phyloP scores from a whole-genome alignment of 2,329 filamentous ascomycete species.

The Cercospora brassicicola region DNA sequence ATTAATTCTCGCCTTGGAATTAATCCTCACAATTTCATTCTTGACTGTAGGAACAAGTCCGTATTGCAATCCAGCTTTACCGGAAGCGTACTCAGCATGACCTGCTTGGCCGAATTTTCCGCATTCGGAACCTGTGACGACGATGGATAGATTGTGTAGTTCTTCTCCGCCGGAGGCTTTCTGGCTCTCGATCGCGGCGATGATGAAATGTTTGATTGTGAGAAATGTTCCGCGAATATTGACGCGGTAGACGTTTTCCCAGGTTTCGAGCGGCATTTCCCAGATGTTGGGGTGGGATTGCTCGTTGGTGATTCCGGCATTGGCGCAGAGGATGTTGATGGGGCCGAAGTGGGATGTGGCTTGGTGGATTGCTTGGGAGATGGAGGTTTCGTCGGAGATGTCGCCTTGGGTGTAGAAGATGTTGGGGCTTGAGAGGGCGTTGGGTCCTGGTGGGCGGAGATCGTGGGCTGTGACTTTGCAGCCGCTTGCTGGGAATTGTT shows the following conservation, averaged over 20 bases:
- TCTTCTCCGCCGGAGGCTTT: conserved; percentile 37
- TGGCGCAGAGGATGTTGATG: conserved; percentile 55
- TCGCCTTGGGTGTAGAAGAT: conserved; percentile 50
- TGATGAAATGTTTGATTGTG: conserved; percentile 58
- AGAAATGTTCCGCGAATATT: conserved; percentile 57
- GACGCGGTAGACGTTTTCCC: conserved; percentile 53
- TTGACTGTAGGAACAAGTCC: conserved; percentile 55
- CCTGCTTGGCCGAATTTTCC: conserved; percentile 54
- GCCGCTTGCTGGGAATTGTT: conserved; percentile 46
- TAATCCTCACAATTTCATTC: conserved; percentile 56
- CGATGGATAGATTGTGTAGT: conserved; percentile 53
- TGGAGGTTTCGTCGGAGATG: conserved; percentile 51
- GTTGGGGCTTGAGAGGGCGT: conserved; percentile 36
- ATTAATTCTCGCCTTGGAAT: conserved; percentile 54
- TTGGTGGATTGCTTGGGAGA: conserved; percentile 42
- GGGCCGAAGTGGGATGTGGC: conserved; percentile 51
- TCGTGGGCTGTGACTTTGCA: conserved; percentile 58
- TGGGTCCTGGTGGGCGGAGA: conserved; percentile 42
- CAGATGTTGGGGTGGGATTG: conserved; percentile 53
- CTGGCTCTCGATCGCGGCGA: conserved; percentile 45
- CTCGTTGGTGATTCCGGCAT: conserved; percentile 56
- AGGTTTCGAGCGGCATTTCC: conserved; percentile 53
- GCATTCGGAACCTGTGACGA: conserved; percentile 56
- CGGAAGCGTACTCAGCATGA: conserved; percentile 54
- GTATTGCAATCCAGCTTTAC: conserved; percentile 55